Evolutionary conservation across 2,329 filamentous ascomycete genomes (phyloP), one percentile per base, ranked within the genome.

Genomic region (Penicillium vulpinum): DNA sequence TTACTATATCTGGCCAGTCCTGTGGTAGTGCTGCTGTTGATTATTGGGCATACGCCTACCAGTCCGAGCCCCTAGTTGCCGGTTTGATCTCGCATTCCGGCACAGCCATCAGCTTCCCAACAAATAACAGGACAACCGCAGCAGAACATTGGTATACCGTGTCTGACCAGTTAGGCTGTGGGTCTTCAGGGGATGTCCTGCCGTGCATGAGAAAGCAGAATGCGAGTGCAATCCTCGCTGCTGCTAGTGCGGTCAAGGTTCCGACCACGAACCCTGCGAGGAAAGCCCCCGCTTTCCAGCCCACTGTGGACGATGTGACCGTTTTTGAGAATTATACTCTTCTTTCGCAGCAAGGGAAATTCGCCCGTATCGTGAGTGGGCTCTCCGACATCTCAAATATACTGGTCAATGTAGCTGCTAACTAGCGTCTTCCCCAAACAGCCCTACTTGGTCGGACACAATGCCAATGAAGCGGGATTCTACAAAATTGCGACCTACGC

Each of bases 1-100:
- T 82, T 57, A 74, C 73, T 0, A 69, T 80, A n/a, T 80, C 75
- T 66, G 80, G 79, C 4, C 76, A 81, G 63, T 78, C 75, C 3
- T 74, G 78, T 1, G 79, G 80, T 4, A 47, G 60, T 39, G 58
- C 59, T 16, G 56, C 67, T 4, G 64, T 69, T n/a, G 70, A 70
- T 49, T 70, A 67, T 59, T 73, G 66, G 58, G 54, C 61, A 13
- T 65, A 72, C 51, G 69, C 72, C 7, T 76, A 72, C 48, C 50
- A 57, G 0, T 56, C 70, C 1, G 67, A 76, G 21, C 74, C 75
- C 0, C 71, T 77, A 22, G 68, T 77, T 2, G 62, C 58, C 15
- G 75, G 73, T 3, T 46, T 74, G 11, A 73, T 77, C 44, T 70
- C 70, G 7, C 65, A 74, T 39, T 76, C 73, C 0, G 75, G 73